Base-by-base conservation (phyloP, 108 stramenopile species). In the Skeletonema marinoi region DNA sequence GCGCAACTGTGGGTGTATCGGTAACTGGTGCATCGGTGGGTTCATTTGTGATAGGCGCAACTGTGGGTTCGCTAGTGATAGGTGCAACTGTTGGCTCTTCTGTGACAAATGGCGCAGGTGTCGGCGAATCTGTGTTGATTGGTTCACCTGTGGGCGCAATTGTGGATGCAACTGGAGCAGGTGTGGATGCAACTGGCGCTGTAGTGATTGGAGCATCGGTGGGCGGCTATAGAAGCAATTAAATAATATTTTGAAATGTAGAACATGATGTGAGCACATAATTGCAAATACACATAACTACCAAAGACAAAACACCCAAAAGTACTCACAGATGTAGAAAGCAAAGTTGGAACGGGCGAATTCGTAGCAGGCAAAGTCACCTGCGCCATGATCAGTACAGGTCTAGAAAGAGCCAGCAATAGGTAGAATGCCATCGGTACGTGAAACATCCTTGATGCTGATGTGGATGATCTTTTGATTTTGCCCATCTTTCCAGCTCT, bases 31-130 rank as follows among this genome's bases (percentile, higher is more conserved):
- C n/a, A n/a, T n/a, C n/a, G n/a, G n/a, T n/a, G n/a, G n/a, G n/a
- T n/a, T n/a, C n/a, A n/a, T n/a, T n/a, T n/a, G n/a, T n/a, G n/a
- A n/a, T n/a, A n/a, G n/a, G n/a, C n/a, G n/a, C n/a, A n/a, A n/a
- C n/a, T n/a, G n/a, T n/a, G n/a, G n/a, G n/a, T n/a, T n/a, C n/a
- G n/a, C n/a, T n/a, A n/a, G n/a, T n/a, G n/a, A n/a, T n/a, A n/a
- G n/a, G n/a, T n/a, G n/a, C n/a, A 25, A 19, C 13, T 16, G 68
- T 48, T 17, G 66, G 68, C 11, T 59, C 39, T 33, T 69, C 64
- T 31, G 62, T 36, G 4, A 17, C 35, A 33, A 72, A 64, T 29
- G 38, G 44, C 14, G 44, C 16, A 46, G 16, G 44, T n/a, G 44
- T 46, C 0, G 44, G 73, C 38, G 74, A 29, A 63, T 21, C 31